A percentile compares a stretch with the other conserved stretches of the same genome.
Conservation (phyloP, 192 early-diverging fungal genomes). For the Gryganskiella cystojenkinii region DNA sequence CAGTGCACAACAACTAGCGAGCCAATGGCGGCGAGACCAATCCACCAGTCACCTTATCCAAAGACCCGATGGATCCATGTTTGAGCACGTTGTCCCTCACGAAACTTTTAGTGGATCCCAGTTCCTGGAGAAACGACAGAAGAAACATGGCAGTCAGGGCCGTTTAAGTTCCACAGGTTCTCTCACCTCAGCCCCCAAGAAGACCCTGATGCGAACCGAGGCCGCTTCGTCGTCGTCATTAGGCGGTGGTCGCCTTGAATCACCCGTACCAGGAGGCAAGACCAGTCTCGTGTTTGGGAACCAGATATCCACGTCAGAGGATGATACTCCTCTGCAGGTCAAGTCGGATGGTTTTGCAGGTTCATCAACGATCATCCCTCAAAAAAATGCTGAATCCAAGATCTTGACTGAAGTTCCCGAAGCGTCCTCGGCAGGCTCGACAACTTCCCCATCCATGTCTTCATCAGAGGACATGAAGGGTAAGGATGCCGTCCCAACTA, state of each 20-base stretch:
- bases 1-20: slow-evolving; percentile 4
- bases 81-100: slow-evolving; percentile 10
- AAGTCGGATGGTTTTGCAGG: background rate
- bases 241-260: background rate
- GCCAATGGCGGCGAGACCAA: slow-evolving; percentile 7
- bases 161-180: background rate
- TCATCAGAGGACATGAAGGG: too few relatives aligned
- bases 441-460: background rate
- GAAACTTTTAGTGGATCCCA: background rate
- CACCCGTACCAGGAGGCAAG: background rate
- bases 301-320: slow-evolving; percentile 17
- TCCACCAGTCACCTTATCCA: slow-evolving; percentile 7
- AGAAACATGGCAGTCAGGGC: background rate
- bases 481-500: too few relatives aligned
- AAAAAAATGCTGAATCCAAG: background rate
- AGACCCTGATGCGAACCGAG: background rate
- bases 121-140: slow-evolving; percentile 6
- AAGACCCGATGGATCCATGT: background rate
- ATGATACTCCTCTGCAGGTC: slow-evolving; percentile 5
- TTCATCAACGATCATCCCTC: background rate
- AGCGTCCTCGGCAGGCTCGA: background rate
- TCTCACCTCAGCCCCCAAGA: background rate
- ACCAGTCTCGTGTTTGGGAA: background rate
- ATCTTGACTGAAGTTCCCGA: background rate
- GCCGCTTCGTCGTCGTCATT: background rate